Conservation (phyloP, 1,284 basidiomycete genomes). For the Tilletia caries region DNA sequence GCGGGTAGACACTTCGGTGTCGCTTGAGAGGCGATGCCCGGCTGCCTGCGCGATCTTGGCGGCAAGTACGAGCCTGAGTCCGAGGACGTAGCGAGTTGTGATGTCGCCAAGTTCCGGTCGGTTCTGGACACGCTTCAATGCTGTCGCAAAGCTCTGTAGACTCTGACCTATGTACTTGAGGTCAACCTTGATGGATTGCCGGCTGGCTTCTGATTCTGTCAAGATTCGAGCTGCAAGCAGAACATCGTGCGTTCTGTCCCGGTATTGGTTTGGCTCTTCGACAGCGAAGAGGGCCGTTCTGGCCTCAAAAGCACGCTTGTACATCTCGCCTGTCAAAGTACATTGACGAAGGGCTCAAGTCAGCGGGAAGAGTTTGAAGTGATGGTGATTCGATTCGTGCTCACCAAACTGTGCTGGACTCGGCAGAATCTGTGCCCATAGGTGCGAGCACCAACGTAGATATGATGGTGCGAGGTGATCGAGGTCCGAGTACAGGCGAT, state of each 20-base stretch:
- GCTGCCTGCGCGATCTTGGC: neutral
- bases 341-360: too few species aligned
- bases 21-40: neutral
- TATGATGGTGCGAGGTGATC: too few species aligned
- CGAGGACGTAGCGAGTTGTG: neutral
- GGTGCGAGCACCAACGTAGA: too few species aligned
- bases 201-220: too few species aligned
- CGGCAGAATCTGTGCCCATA: conserved; percentile 4
- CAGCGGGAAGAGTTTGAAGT: neutral
- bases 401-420: neutral
- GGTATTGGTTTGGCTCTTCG: conserved; percentile 10
- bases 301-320: neutral
- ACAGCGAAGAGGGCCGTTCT: neutral
- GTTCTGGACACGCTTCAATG: neutral
- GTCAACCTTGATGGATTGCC: too few species aligned
- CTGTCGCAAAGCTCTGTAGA: neutral
- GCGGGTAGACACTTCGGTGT: neutral
- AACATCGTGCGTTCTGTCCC: neutral
- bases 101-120: neutral
- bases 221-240: neutral
- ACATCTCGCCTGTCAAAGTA: too few species aligned
- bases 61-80: neutral
- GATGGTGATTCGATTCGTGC: neutral
- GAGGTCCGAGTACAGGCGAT: neutral
- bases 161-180: too few species aligned